Conservation (phyloP, 768 basidiomycete species). For the Naganishia onofrii region DNA sequence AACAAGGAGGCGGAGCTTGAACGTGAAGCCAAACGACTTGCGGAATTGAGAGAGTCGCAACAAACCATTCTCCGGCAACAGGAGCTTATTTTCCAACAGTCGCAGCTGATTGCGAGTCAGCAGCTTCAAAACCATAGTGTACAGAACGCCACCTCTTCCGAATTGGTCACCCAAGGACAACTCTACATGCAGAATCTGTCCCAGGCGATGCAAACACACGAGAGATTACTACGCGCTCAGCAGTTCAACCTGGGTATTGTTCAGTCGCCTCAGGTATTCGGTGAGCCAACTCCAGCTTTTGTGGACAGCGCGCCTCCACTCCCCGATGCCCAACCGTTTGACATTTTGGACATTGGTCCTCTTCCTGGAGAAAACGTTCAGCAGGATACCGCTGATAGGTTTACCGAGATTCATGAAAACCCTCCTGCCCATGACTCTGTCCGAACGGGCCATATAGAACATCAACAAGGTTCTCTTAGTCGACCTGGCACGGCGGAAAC, state of each 20-base stretch:
- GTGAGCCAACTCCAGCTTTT: background rate
- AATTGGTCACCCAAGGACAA: background rate
- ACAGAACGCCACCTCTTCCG: background rate
- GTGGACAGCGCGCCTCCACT: background rate
- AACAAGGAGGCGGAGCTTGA: background rate
- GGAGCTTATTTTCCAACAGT: constrained; percentile 4
- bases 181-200: constrained; percentile 2
- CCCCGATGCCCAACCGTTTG: background rate
- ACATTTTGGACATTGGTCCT: background rate
- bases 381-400: background rate
- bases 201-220: background rate
- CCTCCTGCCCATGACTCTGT: background rate
- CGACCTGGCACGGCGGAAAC: background rate
- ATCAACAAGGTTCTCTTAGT: background rate
- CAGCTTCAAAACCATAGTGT: background rate
- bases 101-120: background rate
- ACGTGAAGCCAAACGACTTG: background rate
- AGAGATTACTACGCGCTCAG: background rate
- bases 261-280: background rate
- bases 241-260: background rate
- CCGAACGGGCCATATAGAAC: background rate
- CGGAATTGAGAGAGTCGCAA: background rate
- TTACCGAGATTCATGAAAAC: constrained; percentile 10
- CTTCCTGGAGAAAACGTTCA: background rate
- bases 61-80: background rate